Conservation (phyloP, 2,329 filamentous ascomycete genomes). For the Fusarium sp. region DNA sequence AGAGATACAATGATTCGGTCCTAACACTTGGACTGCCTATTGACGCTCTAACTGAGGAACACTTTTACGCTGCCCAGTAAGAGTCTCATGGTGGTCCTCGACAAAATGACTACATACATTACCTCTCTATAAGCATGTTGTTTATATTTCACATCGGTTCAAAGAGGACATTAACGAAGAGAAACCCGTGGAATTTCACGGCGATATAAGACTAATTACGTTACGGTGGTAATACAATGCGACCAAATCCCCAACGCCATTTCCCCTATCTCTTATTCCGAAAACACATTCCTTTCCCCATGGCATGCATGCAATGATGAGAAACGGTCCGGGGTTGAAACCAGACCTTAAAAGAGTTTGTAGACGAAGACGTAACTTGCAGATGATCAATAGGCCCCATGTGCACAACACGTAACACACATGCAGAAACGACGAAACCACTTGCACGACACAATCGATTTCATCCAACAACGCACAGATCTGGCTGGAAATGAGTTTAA, state of each 20-base stretch:
- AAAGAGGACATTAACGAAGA: neutral
- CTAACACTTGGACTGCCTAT: neutral
- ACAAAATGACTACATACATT: neutral
- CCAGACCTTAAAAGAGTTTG: conserved; percentile 16
- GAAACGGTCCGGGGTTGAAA: conserved; percentile 20
- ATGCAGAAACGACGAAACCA: conserved; percentile 39
- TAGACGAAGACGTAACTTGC: conserved; percentile 16
- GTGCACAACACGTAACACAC: conserved; percentile 24
- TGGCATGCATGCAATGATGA: conserved; percentile 36
- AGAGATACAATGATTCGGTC: neutral
- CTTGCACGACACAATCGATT: conserved; percentile 38
- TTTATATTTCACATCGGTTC: neutral
- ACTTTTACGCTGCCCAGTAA: neutral
- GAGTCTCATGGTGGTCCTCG: neutral
- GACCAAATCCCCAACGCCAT: conserved; percentile 34
- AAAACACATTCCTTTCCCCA: conserved; percentile 36
- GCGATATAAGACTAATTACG: conserved; percentile 14
- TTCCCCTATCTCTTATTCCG: conserved; percentile 25
- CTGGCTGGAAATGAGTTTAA: conserved; percentile 14
- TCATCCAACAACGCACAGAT: conserved; percentile 36
- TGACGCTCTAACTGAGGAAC: neutral
- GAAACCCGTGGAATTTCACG: conserved; percentile 11
- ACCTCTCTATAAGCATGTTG: neutral
- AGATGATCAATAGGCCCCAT: conserved; percentile 2
- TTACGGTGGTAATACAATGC: conserved; percentile 37